Evolutionary conservation across 306 rosid species (phyloP).

Genomic region (Rosa rugosa): DNA sequence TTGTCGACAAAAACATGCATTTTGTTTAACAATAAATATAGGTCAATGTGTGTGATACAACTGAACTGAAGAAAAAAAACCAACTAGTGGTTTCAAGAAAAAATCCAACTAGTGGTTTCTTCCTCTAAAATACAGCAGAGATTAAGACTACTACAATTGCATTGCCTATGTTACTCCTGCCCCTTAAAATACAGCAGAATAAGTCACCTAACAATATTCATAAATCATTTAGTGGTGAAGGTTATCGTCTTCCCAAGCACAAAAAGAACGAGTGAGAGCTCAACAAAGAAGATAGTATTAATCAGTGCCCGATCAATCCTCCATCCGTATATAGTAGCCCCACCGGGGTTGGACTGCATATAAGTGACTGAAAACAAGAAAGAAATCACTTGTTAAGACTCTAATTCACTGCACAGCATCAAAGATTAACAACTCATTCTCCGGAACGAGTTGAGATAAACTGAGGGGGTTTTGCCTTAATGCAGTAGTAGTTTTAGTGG

Average conservation of each 20-base stretch:
- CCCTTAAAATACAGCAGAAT: neutral
- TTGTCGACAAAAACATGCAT: too few relatives aligned
- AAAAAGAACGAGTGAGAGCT: slow-evolving; percentile 43
- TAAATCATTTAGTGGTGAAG: slow-evolving; percentile 16
- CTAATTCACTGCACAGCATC: neutral
- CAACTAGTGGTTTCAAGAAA: neutral
- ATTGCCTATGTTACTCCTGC: neutral
- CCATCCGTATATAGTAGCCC: slow-evolving; percentile 46
- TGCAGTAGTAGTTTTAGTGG: neutral
- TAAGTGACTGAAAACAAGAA: slow-evolving; percentile 38
- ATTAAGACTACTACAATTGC: neutral
- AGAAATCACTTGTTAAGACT: neutral
- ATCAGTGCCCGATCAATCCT: slow-evolving; percentile 41
- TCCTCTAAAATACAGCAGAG: neutral
- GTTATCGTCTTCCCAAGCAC: slow-evolving; percentile 52
- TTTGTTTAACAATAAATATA: too few relatives aligned
- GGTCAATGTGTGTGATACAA: neutral
- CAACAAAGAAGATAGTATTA: slow-evolving; percentile 39
- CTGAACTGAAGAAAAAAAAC: neutral
- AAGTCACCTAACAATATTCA: neutral
- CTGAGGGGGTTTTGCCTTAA: neutral
- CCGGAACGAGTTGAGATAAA: neutral
- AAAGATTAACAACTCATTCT: neutral
- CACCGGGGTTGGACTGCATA: slow-evolving; percentile 37
- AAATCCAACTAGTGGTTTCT: neutral